phyloP scores from a whole-genome alignment of 306 rosid species.

The Malus domestica region DNA sequence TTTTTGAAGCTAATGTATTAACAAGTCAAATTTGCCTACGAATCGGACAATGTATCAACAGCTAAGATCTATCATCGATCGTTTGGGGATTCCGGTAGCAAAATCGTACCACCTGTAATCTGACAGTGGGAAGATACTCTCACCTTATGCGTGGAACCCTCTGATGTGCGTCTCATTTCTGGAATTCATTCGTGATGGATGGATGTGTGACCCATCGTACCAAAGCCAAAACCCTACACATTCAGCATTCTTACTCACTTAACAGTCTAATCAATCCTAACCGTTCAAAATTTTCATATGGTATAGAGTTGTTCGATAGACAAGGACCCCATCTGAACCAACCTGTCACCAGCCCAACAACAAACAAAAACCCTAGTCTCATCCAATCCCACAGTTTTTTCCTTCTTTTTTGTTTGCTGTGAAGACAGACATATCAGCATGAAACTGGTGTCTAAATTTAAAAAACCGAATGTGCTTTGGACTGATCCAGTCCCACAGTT shows the following conservation, averaged over 20 bases:
- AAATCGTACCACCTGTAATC: not conserved
- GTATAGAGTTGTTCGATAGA: not conserved
- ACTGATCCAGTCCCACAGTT: not conserved
- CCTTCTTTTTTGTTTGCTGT: not conserved
- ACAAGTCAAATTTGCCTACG: not conserved
- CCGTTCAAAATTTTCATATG: not conserved
- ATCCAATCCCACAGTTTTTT: not conserved
- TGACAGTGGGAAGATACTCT: not conserved
- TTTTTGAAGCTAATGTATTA: too few relatives aligned
- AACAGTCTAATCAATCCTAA: not conserved
- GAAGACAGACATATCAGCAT: not conserved
- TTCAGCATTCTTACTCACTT: not conserved
- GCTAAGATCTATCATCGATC: not conserved
- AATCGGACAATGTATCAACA: not conserved
- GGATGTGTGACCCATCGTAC: not conserved
- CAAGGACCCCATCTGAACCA: not conserved
- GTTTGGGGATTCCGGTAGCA: not conserved
- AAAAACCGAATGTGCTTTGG: not conserved
- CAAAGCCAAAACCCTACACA: too few relatives aligned
- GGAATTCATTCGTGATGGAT: not conserved
- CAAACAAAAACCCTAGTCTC: not conserved
- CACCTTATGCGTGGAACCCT: not conserved
- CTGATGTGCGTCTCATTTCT: not conserved
- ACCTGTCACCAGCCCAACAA: not conserved
- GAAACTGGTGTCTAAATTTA: not conserved